A percentile compares a stretch with the other conserved stretches of the same genome.
phyloP scores from a whole-genome alignment of 768 basidiomycete genomes.

The Mycena pura region DNA sequence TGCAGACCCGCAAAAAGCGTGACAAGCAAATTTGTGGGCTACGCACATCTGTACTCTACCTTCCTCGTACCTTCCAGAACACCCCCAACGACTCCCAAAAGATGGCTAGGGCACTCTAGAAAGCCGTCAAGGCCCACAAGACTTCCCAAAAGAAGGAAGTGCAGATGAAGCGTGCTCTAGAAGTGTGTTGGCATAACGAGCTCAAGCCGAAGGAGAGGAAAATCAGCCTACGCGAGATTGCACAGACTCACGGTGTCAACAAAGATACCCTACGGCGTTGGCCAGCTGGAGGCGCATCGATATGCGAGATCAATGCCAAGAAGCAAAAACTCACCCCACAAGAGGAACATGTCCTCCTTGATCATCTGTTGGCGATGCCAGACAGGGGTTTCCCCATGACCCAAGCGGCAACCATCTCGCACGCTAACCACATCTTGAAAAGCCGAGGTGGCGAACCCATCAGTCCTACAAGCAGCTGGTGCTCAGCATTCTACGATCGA shows the following conservation, averaged over 20 bases:
- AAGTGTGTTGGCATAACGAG: background rate
- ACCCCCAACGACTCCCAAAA: too few relatives aligned
- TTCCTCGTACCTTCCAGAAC: too few relatives aligned
- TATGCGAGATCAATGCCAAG: conserved; percentile 30
- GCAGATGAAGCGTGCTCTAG: background rate
- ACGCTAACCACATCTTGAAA: conserved; percentile 36
- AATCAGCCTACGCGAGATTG: background rate
- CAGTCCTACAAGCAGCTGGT: conserved; percentile 32
- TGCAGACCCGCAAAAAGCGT: background rate
- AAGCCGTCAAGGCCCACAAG: background rate
- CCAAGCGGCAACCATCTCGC: conserved; percentile 19
- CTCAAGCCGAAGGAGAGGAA: background rate
- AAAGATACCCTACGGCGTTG: conserved; percentile 18
- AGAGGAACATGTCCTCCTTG: conserved; percentile 38
- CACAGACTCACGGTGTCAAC: background rate
- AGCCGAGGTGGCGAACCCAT: conserved; percentile 26
- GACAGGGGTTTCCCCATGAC: conserved; percentile 36
- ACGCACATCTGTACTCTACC: too few relatives aligned
- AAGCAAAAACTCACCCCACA: conserved; percentile 34
- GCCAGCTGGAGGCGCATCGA: conserved; percentile 27
- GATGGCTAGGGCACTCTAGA: background rate
- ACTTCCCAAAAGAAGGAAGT: background rate
- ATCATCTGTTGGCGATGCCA: conserved; percentile 35
- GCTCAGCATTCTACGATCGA: conserved; percentile 33
- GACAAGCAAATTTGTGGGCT: too few relatives aligned